Percentiles rank a stretch among this genome's conserved stretches.
phyloP scores from a whole-genome alignment of 306 rosid species.

The Gastrolobium bilobum region DNA sequence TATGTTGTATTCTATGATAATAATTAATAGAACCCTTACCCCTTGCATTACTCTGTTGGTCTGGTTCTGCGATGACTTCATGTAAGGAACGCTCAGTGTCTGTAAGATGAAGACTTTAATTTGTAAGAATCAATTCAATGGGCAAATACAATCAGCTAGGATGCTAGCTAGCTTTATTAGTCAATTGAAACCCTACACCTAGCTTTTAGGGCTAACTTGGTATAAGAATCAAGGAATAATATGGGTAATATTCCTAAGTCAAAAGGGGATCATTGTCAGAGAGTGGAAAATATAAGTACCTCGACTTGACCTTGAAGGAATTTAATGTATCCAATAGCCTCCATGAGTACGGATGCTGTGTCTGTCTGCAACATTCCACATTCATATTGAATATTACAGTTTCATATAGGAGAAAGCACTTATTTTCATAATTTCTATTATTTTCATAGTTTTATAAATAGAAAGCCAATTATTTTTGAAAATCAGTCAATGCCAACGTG shows the following conservation, averaged over 20 bases:
- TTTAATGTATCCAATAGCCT: conserved; percentile 76
- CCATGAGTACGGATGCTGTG: conserved; percentile 74
- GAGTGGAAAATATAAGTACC: conserved; percentile 52
- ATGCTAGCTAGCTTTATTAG: background rate
- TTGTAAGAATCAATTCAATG: conserved; percentile 1
- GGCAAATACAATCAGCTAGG: background rate
- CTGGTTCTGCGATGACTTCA: conserved; percentile 72
- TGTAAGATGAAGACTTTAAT: conserved; percentile 46
- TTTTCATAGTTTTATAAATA: too few species aligned
- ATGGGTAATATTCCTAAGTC: background rate
- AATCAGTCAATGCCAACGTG: too few species aligned
- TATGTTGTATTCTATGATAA: background rate
- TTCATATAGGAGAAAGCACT: too few species aligned
- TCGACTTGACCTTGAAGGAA: conserved; percentile 92
- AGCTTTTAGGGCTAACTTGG: background rate
- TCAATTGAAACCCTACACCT: background rate
- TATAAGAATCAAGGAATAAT: background rate
- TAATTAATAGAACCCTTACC: conserved; percentile 55
- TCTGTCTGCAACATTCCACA: conserved; percentile 69
- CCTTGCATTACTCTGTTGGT: conserved; percentile 58
- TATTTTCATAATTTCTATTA: too few species aligned
- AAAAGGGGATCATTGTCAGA: background rate
- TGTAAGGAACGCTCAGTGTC: conserved; percentile 93
- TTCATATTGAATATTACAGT: background rate
- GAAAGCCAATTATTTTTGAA: too few species aligned